A percentile compares a stretch with the other conserved stretches of the same genome.
Conservation (phyloP, 2,329 filamentous ascomycete species). For the Coniosporium tulheliwenetii region DNA sequence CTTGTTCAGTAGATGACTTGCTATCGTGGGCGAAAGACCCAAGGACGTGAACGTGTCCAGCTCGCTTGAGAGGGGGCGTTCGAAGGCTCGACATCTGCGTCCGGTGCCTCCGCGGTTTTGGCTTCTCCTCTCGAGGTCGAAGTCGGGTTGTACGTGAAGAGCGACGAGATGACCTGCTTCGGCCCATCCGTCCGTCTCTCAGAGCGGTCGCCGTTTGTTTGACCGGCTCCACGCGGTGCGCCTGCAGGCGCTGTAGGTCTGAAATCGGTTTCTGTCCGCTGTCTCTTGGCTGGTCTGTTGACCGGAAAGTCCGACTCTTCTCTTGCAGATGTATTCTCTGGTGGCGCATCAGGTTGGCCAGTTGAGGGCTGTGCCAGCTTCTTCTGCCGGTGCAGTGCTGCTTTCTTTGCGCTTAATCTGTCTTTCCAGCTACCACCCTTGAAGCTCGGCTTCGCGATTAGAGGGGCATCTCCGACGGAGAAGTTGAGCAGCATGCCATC, state of each 20-base stretch:
- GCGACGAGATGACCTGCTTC: conserved; percentile 65
- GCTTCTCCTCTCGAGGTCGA: conserved; percentile 45
- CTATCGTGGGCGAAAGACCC: conserved; percentile 65
- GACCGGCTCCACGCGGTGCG: conserved; percentile 11
- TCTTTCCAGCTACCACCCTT: conserved; percentile 93
- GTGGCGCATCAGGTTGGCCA: background rate
- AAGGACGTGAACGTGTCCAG: conserved; percentile 75
- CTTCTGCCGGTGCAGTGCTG: conserved; percentile 37
- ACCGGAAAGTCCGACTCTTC: conserved; percentile 9
- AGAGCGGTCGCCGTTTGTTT: conserved; percentile 18
- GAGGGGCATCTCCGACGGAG: conserved; percentile 52
- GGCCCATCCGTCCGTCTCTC: conserved; percentile 19
- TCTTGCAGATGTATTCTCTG: background rate
- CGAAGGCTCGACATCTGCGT: conserved; percentile 52
- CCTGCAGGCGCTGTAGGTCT: conserved; percentile 1
- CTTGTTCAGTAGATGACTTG: conserved; percentile 70
- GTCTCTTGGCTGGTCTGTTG: conserved; percentile 6
- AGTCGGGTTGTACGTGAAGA: conserved; percentile 80
- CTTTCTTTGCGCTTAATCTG: conserved; percentile 64
- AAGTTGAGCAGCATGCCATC: conserved; percentile 94
- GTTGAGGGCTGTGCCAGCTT: conserved; percentile 14
- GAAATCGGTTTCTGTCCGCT: conserved; percentile 5
- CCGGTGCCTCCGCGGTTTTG: conserved; percentile 19
- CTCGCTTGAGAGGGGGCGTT: conserved; percentile 83
- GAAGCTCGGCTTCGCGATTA: conserved; percentile 49